phyloP scores from a whole-genome alignment of 2,329 filamentous ascomycete species.

The Paraphoma chrysanthemicola region DNA sequence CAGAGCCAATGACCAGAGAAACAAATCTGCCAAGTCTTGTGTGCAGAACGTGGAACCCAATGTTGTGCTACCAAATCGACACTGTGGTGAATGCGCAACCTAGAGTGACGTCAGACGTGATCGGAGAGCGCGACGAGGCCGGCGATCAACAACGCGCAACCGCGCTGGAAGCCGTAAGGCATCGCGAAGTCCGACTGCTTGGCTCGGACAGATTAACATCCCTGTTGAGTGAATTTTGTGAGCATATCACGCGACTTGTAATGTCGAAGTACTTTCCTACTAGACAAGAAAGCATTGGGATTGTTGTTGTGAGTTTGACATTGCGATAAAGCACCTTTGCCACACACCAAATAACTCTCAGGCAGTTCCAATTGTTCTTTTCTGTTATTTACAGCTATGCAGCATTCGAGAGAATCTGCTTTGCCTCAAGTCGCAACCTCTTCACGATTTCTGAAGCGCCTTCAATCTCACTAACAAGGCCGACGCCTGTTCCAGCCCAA shows the following conservation, averaged over 20 bases:
- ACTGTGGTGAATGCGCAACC: background rate
- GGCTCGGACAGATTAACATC: too few species aligned
- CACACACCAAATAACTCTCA: background rate
- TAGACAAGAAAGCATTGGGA: background rate
- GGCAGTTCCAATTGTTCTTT: background rate
- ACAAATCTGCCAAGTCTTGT: background rate
- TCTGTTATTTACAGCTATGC: background rate
- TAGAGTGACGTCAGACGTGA: background rate
- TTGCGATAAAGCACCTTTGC: background rate
- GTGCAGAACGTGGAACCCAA: background rate
- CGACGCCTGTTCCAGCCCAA: constrained; percentile 65
- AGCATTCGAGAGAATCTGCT: constrained; percentile 6
- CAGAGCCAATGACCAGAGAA: too few species aligned
- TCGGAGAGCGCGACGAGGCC: background rate
- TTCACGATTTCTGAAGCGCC: constrained; percentile 61
- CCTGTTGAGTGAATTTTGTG: too few species aligned
- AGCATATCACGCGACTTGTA: too few species aligned
- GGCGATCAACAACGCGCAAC: background rate
- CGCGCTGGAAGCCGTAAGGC: background rate
- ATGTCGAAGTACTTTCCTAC: background rate
- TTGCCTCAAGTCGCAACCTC: constrained; percentile 48
- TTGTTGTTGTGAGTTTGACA: background rate
- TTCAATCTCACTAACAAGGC: constrained; percentile 60
- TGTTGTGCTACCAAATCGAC: background rate
- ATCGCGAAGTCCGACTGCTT: background rate